Evolutionary conservation across 768 basidiomycete genomes (phyloP), one percentile per base, ranked within the genome.

Genomic region (Tremella yokohamensis): DNA sequence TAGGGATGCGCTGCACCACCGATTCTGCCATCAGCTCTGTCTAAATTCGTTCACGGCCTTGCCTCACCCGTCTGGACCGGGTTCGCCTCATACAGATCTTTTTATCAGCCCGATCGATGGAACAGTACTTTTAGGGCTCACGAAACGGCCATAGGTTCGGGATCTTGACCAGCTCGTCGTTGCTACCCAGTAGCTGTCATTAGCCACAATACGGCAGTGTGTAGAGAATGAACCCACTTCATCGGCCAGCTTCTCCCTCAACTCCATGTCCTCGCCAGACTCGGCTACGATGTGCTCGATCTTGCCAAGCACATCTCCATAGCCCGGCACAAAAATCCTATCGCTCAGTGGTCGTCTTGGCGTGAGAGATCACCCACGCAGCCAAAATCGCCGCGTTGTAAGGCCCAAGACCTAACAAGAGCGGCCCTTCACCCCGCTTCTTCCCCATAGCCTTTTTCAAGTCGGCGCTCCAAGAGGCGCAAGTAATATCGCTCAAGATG

Each of bases 11-110:
- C 1, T 24, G 25, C 24, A 53, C 16, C 1, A 18, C 22, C n/a
- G 42, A 54, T 34, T 54, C 53, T 54, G 29, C n/a, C 24, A 22
- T 54, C 51, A 40, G 51, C 49, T 58, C 18, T 18, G 40, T n/a
- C 51, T 29, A 3, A 57, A 24, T 19, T 38, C 39, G n/a, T 39
- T 26, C 34, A 19, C 37, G 22, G 51, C 26, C 20, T 22, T 38
- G 13, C 4, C 29, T 34, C 24, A 54, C 53, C 53, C 12, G 19
- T 54, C 15, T 19, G 19, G 11, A 58, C 50, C 3, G 22, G 37
- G 20, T 37, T 40, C 12, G 25, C 16, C 16, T 50, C 58, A 26
- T 51, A 59, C 52, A 48, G 1, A 40, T 49, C 7, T 44, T 22
- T 6, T 8, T 16, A 22, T 50, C 26, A 50, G 49, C 49, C 7